Evolutionary conservation across 2,329 filamentous ascomycete genomes (phyloP), one percentile per base, ranked within the genome.

Genomic region (Calonectria crousiana): DNA sequence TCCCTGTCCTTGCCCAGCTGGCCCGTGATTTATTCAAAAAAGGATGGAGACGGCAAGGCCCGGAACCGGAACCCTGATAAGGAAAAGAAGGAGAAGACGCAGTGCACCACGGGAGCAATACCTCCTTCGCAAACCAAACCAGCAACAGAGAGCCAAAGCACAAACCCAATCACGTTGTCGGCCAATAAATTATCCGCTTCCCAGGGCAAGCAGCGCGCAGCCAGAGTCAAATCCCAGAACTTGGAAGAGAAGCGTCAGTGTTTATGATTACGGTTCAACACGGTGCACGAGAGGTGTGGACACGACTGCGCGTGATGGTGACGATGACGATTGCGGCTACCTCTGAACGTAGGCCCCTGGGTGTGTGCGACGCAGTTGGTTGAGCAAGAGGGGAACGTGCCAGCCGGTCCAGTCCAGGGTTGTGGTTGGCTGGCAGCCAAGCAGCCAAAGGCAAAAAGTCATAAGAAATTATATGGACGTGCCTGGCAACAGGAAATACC

Each of bases 1-100:
- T 73, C 67, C 67, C 38, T 56, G 58, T 58, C 68, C 44, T 70
- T 41, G 47, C 36, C 53, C 60, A 68, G 66, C 47, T 71, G 67
- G 34, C 69, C 74, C 74, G 76, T 72, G 72, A 76, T 75, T 80
- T 79, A 77, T 74, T 64, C 53, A 74, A 52, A 49, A 53, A 32
- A n/a, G 64, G n/a, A 47, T 23, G 56, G 53, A 69, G 30, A 62
- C 71, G 69, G 66, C 71, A 75, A 64, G 53, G 73, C 32, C 71
- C 65, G 69, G 73, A 70, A 28, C 56, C 65, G 32, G n/a, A 66
- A 32, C 47, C 65, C 34, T 58, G 66, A 58, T 52, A 44, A 68
- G 66, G 51, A 47, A 9, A 38, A 30, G 26, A 60, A 26, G 23
- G 56, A n/a, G 36, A 56, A 62, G 36, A 62, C 32, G 52, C 52